These are phyloP conservation scores for Tolypocladium inflatum DNA, from an alignment of 2,329 filamentous ascomycete genomes.

Conservation along the genomic window DNA sequence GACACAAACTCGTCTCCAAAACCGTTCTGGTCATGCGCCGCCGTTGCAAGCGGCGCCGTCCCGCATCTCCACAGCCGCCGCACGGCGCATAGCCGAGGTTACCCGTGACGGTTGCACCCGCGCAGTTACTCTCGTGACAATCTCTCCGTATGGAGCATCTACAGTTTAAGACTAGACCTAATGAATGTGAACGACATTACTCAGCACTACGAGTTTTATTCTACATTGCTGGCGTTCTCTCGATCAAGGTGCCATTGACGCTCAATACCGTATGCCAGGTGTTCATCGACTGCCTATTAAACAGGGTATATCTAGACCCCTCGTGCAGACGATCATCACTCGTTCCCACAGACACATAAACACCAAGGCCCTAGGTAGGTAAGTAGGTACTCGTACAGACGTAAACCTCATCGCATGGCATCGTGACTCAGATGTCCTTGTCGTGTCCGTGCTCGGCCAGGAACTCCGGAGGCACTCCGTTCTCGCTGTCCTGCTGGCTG, in stretches of 20 bases:
- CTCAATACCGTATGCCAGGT: not conserved
- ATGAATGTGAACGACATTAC: not conserved
- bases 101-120: not conserved
- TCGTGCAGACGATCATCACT: not conserved
- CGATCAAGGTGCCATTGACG: not conserved
- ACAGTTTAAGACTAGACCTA: not conserved
- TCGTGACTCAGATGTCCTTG: not conserved
- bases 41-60: not conserved
- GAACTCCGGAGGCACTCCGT: constrained; percentile 43
- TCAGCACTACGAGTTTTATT: not conserved
- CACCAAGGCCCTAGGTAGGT: not conserved
- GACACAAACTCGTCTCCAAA: not conserved
- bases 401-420: not conserved
- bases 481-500: constrained; percentile 27
- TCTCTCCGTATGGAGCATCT: not conserved
- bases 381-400: not conserved
- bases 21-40: not conserved
- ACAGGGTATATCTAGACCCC: not conserved
- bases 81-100: constrained; percentile 7
- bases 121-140: not conserved
- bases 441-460: constrained; percentile 30
- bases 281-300: not conserved
- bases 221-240: not conserved
- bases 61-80: constrained; percentile 5
- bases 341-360: not conserved